phyloP scores from a whole-genome alignment of 805 yeast genomes.

The Myxozyma mucilagina region DNA sequence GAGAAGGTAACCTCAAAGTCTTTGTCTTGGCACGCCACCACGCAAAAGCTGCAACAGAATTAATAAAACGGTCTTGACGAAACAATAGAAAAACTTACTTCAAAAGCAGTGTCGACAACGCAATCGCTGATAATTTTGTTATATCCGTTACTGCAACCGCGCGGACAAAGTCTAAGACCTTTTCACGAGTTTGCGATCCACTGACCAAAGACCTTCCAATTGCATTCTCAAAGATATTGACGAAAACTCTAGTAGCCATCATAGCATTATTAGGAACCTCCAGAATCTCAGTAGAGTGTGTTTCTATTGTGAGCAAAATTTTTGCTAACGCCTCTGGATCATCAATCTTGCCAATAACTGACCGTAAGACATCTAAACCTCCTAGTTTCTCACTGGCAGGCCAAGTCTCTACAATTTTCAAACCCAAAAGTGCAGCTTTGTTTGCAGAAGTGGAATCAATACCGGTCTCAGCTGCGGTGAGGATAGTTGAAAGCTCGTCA shows the following conservation, averaged over 20 bases:
- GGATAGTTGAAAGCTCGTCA: slow-evolving; percentile 27
- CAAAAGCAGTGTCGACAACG: slow-evolving; percentile 34
- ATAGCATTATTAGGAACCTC: slow-evolving; percentile 46
- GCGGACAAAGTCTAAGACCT: slow-evolving; percentile 18
- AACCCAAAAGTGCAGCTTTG: slow-evolving; percentile 43
- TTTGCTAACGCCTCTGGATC: slow-evolving; percentile 40
- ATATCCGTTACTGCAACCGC: background rate
- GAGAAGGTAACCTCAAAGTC: slow-evolving; percentile 36
- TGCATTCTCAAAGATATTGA: slow-evolving; percentile 51
- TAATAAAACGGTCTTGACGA: slow-evolving; percentile 4
- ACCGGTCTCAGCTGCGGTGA: slow-evolving; percentile 24
- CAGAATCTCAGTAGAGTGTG: slow-evolving; percentile 33
- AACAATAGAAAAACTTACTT: slow-evolving; percentile 34
- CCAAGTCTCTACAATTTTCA: slow-evolving; percentile 51
- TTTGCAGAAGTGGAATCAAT: slow-evolving; percentile 36
- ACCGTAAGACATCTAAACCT: slow-evolving; percentile 61
- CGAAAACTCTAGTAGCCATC: slow-evolving; percentile 58
- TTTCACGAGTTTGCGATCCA: slow-evolving; percentile 10
- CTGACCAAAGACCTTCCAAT: slow-evolving; percentile 35
- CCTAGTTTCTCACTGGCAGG: slow-evolving; percentile 49
- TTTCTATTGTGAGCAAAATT: slow-evolving; percentile 33
- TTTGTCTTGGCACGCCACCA: slow-evolving; percentile 46
- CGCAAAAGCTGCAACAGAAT: slow-evolving; percentile 42
- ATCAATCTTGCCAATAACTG: slow-evolving; percentile 47
- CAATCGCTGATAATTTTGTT: slow-evolving; percentile 20